These are phyloP conservation scores for Hymenoscyphus infarciens DNA, from an alignment of 2,329 filamentous ascomycete species.

Conservation along the genomic window DNA sequence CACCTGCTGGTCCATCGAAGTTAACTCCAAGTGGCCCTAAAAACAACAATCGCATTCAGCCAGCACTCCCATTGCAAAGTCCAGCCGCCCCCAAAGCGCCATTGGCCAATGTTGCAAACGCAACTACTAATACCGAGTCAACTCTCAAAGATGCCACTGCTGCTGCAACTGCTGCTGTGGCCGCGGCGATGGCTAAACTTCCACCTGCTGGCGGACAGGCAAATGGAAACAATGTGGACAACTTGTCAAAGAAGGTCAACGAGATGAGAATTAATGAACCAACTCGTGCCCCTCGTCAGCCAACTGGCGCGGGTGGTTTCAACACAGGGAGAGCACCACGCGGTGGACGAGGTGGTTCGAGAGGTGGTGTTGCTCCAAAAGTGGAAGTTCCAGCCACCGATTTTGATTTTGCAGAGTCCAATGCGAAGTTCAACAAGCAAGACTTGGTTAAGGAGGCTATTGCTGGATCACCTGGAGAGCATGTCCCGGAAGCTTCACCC, in stretches of 20 bases:
- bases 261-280: conserved; percentile 69
- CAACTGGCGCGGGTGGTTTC: conserved; percentile 39
- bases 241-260: conserved; percentile 69
- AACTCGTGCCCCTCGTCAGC: conserved; percentile 47
- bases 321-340: conserved; percentile 41
- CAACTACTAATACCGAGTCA: conserved; percentile 32
- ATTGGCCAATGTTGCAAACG: conserved; percentile 33
- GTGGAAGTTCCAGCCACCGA: conserved; percentile 87
- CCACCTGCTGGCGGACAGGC: conserved; percentile 43
- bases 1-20: conserved; percentile 20
- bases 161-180: conserved; percentile 69
- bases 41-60: conserved; percentile 51
- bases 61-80: conserved; percentile 61
- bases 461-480: conserved; percentile 67
- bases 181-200: conserved; percentile 77
- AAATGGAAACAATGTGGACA: conserved; percentile 55
- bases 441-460: conserved; percentile 85
- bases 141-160: conserved; percentile 65
- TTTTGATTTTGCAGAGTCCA: conserved; percentile 84
- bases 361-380: conserved; percentile 49
- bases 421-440: conserved; percentile 85
- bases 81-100: conserved; percentile 40
- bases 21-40: conserved; percentile 41
- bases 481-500: conserved; percentile 40
- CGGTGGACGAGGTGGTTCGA: conserved; percentile 41